Evolutionary conservation across 2,329 filamentous ascomycete genomes (phyloP), one percentile per base, ranked within the genome.

Genomic region (Epicoccum sorghinum): DNA sequence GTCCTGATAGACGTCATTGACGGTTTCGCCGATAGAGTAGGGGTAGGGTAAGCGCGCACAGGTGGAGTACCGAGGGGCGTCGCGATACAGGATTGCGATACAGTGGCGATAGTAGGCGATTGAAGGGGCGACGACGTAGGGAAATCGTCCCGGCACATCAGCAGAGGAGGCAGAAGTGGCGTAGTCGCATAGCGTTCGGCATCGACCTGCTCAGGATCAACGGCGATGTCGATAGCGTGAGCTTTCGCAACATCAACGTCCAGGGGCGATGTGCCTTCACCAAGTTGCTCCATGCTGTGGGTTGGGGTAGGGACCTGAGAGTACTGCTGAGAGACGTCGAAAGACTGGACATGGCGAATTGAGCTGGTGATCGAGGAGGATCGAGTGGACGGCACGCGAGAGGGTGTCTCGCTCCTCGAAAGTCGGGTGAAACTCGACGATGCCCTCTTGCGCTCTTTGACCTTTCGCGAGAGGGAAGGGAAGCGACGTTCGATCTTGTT

Each of bases 121-220:
- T 96, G 91, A 24, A 96, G 79, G n/a, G 93, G 91, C 7, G 91
- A 96, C 54, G 90, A 83, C 29, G 88, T 80, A 1, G 83, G 82
- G 0, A 86, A 82, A 37, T 84, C 78, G 39, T 79, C 75, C 30
- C 82, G 77, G 22, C 81, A 76, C 25, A 84, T 86, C 78, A 96
- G 84, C 32, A 95, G 81, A 0, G 93, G 93, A 7, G 93, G 93
- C 2, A 97, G 81, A 7, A 97, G 82, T 35, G 93, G 93, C 3
- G 93, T 97, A 4, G 89, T 89, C 0, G 90, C 89, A 63, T 90
- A 77, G 77, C 86, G 72, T 77, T 86, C 77, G 77, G 86, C 74
- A 76, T 79, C 75, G 25, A 75, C 62, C 40, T 77, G 70, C 24
- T 78, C 75, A 2, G 83, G 74, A 65, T 86, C 68, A 62, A 78